Conservation (phyloP, 768 basidiomycete genomes). For the Lentinula sp. region DNA sequence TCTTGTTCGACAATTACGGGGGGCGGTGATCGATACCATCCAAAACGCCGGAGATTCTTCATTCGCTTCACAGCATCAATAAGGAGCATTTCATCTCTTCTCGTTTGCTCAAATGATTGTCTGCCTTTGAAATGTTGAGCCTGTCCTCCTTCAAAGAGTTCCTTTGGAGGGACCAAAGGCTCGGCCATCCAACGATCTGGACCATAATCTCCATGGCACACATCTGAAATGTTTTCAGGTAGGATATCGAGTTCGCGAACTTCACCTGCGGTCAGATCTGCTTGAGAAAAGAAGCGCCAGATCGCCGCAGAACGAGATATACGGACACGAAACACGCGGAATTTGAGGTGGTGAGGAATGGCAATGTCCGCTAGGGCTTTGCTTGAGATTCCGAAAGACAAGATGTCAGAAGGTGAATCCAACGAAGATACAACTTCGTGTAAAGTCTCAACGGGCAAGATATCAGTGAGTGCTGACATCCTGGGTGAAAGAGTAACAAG, state of each 20-base stretch:
- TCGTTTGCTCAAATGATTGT: background rate
- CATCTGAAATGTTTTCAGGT: background rate
- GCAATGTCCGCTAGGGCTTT: background rate
- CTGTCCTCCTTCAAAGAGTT: background rate
- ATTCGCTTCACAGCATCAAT: background rate
- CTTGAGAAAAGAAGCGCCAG: background rate
- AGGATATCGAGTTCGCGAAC: background rate
- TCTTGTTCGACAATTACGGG: background rate
- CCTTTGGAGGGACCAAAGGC: background rate
- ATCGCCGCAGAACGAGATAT: background rate
- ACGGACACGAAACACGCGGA: background rate
- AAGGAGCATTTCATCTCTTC: background rate
- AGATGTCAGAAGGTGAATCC: background rate
- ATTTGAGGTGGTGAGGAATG: background rate
- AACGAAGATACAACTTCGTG: background rate
- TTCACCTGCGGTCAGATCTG: background rate
- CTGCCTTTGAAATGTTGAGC: background rate
- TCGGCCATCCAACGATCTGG: constrained; percentile 1
- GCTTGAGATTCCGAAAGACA: background rate
- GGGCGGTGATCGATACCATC: background rate
- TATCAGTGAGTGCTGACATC: background rate
- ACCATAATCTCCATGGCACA: background rate
- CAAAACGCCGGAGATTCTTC: background rate
- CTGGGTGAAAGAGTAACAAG: background rate
- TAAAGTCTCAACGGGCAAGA: background rate